Conservation (phyloP, 1,139 yeast genomes). For the Kluyveromyces sp. region DNA sequence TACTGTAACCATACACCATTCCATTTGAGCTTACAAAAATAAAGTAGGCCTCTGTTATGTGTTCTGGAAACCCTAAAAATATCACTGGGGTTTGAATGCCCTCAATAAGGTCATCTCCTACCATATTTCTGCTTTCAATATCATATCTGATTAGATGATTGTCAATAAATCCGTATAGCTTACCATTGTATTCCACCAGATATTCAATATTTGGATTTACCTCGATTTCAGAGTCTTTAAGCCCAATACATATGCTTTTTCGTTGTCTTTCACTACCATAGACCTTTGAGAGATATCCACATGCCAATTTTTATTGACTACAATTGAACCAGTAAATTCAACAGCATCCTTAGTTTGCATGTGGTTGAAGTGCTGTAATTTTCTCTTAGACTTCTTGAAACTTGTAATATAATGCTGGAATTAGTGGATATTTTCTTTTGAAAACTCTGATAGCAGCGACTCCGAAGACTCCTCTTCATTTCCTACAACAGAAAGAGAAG, state of each 20-base stretch:
- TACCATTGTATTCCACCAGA: conserved; percentile 2
- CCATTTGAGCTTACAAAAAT: conserved; percentile 1
- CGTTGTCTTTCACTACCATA: background rate
- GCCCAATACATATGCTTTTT: background rate
- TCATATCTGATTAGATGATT: conserved; percentile 9
- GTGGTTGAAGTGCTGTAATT: conserved; percentile 2
- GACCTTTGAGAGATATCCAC: background rate
- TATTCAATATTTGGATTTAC: background rate
- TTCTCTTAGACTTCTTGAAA: conserved; percentile 3
- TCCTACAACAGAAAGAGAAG: conserved; percentile 10
- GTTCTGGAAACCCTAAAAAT: conserved; percentile 3
- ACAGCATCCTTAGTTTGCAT: background rate
- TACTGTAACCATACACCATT: background rate
- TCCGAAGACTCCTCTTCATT: background rate
- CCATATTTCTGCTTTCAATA: background rate
- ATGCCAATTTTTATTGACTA: background rate
- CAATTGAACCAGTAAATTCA: background rate
- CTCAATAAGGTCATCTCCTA: background rate
- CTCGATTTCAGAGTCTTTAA: background rate
- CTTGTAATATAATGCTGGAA: conserved; percentile 6
- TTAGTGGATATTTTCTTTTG: conserved; percentile 7
- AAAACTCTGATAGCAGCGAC: background rate
- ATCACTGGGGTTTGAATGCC: background rate
- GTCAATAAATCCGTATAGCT: background rate
- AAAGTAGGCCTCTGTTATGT: background rate